Base-by-base conservation (phyloP, 1,284 basidiomycete genomes). In the Cryptococcus sp. region DNA sequence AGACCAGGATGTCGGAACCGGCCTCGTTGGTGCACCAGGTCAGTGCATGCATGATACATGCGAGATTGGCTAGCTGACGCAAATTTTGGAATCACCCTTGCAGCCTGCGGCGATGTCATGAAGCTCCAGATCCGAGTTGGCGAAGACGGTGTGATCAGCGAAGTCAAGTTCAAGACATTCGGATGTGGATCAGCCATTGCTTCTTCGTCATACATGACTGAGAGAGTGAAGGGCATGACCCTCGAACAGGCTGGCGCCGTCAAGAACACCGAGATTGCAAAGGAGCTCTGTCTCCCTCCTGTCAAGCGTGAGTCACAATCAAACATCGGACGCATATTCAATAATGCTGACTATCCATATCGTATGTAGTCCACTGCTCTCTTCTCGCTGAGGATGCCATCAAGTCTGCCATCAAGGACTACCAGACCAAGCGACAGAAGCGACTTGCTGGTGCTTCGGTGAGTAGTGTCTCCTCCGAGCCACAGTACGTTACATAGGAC, bases 311-410 rank as follows among this genome's bases (percentile, higher is more conserved):
- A 91, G 80, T 93, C 88, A 68, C 89, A 88, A 39, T 45, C 13
- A 22, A 15, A 10, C 27, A 19, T 49, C 11, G 22, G 20, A 16
- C 8, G 17, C 16, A 27, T 22, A 20, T 15, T 40, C 5, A 35
- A 43, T n/a, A n/a, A 45, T 3, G 42, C 42, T 45, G 42, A 45
- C 16, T 19, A 19, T 10, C 42, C 47, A n/a, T 13, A 53, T 45
- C 6, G 45, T 38, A 11, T 49, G 16, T 54, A 80, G 78, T 83
- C 20, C 81, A 83, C 68, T 82, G 80, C 78, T 81, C 80, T 86
- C 91, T 99, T 89, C 82, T 98, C 61, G 95, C 95, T 38, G 96
- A 99, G 80, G 96, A 99, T 77, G 96, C 96, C 51, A 99, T 99
- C 80, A 83, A 83, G 60, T 93, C 91, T 25, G 92, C 92, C 45